Percentiles rank a stretch among this genome's conserved stretches.
These are phyloP conservation scores for Juncus inflexus DNA, from an alignment of 176 grass and related monocot genomes.

Conservation along the genomic window DNA sequence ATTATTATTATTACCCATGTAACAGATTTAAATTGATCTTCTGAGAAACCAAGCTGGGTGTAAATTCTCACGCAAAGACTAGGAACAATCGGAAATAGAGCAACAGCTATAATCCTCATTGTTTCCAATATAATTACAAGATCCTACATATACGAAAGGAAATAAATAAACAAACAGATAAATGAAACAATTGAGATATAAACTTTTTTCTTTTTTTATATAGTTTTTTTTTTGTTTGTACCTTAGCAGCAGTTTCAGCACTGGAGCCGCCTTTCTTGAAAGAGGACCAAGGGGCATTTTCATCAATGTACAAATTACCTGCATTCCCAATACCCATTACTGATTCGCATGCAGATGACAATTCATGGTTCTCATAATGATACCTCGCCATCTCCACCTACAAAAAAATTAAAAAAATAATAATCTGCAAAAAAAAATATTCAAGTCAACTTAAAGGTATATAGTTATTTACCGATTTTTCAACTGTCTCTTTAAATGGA, in stretches of 20 bases:
- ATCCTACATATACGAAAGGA: slow-evolving; percentile 50
- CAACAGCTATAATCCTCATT: slow-evolving; percentile 88
- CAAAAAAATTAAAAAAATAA: slow-evolving; percentile 17
- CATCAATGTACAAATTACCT: slow-evolving; percentile 85
- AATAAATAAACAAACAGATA: slow-evolving; percentile 4
- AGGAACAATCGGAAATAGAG: slow-evolving; percentile 70
- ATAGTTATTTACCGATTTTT: slow-evolving; percentile 54
- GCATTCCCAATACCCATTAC: slow-evolving; percentile 76
- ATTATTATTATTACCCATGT: slow-evolving; percentile 61
- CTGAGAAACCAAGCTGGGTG: slow-evolving; percentile 74
- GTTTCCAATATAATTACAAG: slow-evolving; percentile 89
- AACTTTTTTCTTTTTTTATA: background rate
- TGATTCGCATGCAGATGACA: slow-evolving; percentile 83
- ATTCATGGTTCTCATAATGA: slow-evolving; percentile 75
- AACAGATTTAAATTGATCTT: slow-evolving; percentile 59
- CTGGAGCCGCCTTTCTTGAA: slow-evolving; percentile 82
- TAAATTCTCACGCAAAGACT: slow-evolving; percentile 81
- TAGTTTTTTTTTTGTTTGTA: slow-evolving; percentile 25
- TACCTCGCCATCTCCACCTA: slow-evolving; percentile 59
- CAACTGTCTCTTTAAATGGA: slow-evolving; percentile 55
- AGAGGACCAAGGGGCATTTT: slow-evolving; percentile 82
- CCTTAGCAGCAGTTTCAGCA: slow-evolving; percentile 89
- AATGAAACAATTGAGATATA: background rate
- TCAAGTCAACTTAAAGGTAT: background rate
- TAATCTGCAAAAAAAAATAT: slow-evolving; percentile 16